These are phyloP conservation scores for Glycyrrhiza uralensis DNA, from an alignment of 306 rosid species.

Conservation along the genomic window DNA sequence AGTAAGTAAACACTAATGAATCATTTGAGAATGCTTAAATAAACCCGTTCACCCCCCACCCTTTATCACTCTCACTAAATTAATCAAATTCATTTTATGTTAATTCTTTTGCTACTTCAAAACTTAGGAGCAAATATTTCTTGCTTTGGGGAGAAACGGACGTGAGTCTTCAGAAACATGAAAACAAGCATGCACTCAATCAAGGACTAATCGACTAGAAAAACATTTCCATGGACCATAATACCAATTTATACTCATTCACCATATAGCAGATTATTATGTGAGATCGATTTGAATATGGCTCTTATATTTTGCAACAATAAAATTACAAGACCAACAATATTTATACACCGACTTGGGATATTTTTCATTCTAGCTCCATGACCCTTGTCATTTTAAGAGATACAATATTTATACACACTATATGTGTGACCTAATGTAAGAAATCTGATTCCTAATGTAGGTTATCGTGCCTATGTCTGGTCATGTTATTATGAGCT, in stretches of 20 bases:
- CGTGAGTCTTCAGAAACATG: too few species aligned
- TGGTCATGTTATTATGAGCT: slow-evolving; percentile 24
- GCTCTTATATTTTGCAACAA: background rate
- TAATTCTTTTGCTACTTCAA: background rate
- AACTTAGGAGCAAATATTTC: background rate
- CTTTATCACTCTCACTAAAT: too few species aligned
- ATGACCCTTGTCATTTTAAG: slow-evolving; percentile 14
- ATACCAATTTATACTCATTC: background rate
- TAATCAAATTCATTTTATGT: background rate
- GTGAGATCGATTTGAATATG: background rate
- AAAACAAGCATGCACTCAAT: background rate
- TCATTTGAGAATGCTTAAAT: too few species aligned
- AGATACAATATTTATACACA: background rate
- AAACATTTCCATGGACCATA: background rate
- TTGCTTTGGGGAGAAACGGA: too few species aligned
- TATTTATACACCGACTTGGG: background rate
- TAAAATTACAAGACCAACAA: slow-evolving; percentile 5
- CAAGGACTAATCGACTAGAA: too few species aligned
- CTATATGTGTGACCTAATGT: background rate
- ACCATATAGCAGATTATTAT: background rate
- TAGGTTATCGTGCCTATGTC: background rate
- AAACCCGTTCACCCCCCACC: too few species aligned
- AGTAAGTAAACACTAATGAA: too few species aligned
- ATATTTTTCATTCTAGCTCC: slow-evolving; percentile 17
- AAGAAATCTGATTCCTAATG: slow-evolving; percentile 2